Evolutionary conservation across 805 yeast species (phyloP), one percentile per base, ranked within the genome.

Genomic region (Kodamaea hsintzibuensis): DNA sequence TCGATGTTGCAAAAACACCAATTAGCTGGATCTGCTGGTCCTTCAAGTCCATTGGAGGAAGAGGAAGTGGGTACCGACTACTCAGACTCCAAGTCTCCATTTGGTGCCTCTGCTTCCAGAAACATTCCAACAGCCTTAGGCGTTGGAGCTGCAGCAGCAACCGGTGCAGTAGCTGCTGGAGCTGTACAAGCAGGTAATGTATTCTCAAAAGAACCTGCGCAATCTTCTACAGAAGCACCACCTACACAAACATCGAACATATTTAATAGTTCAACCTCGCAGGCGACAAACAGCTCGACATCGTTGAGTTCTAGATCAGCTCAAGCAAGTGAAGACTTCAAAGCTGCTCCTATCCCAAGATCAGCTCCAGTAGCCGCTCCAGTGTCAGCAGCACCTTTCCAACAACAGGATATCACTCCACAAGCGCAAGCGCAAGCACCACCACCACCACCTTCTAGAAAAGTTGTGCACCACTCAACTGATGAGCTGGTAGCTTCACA

Each of bases 381-480:
- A 25, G 25, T 27, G 9, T 25, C 37, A 22, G 47, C 47, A 25
- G 25, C 35, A 6, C n/a, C 7, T 44, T 27, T 16, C n/a, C 19
- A 39, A 39, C 35, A 40, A 16, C 25, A 4, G 25, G 19, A 40
- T 7, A 3, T n/a, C 60, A 10, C 67, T 7, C 16, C 47, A 22
- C 45, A 48, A 7, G 30, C 40, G 16, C 45, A 48, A 7, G 30
- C 40, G 16, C 50, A 47, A 27, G 45, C 50, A 5, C 86, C 86
- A 5, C 78, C 80, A 3, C 82, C 84, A 38, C 87, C 86, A 16
- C 86, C 85, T 39, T 72, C 85, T 1, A 77, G 86, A 65, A 82
- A 81, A 61, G 76, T 74, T 12, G 66, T 66, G 2, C 68, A 75
- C 55, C 72, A 69, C 55, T 40, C 44, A 7, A 40, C 44, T 33